Base-by-base conservation (phyloP, 1,284 basidiomycete species). In the Irpex sp. region DNA sequence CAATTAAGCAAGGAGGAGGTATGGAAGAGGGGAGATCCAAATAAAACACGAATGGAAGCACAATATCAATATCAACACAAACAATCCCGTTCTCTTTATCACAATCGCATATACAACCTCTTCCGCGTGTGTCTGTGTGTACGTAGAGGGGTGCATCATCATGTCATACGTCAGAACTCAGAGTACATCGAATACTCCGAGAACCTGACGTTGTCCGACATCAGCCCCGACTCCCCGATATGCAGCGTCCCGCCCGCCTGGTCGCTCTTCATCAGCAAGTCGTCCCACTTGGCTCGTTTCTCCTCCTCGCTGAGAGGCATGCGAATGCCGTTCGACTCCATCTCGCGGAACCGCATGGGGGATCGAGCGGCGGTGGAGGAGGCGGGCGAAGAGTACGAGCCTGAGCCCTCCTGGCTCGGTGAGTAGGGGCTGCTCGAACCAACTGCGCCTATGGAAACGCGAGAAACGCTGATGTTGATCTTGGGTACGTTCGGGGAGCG, bases 201-300 rank as follows among this genome's bases (percentile, higher is more conserved):
- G 61, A 80, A 74, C 13, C 78, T 73, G 56, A 81, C 66, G 46
- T 69, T 74, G 63, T 85, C 82, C 56, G 81, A 83, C 68, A 81
- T 68, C 57, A 83, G 74, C 33, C 73, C 75, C 21, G 72, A 69
- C 57, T 74, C 74, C 5, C 79, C 78, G 4, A 89, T 68, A 69
- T 86, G 88, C 61, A 91, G 69, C 60, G 89, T 91, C 58, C 89
- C 89, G 3, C 89, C 89, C 1, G 89, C 89, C 59, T 73, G 72
- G 53, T 80, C 87, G 69, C 88, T 90, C 66, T 81, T 77, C 70
- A 83, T 79, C 63, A 91, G 73, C 62, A 91, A 69, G 63, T 86
- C 86, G 64, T 89, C 80, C 89, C 89, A 91, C 67, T 82, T 83
- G 7, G 82, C 84, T 6, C 82, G 80, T 75, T 91, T 91, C 76